phyloP scores from a whole-genome alignment of 129 eudicot species.

The Artemisia tridentata region DNA sequence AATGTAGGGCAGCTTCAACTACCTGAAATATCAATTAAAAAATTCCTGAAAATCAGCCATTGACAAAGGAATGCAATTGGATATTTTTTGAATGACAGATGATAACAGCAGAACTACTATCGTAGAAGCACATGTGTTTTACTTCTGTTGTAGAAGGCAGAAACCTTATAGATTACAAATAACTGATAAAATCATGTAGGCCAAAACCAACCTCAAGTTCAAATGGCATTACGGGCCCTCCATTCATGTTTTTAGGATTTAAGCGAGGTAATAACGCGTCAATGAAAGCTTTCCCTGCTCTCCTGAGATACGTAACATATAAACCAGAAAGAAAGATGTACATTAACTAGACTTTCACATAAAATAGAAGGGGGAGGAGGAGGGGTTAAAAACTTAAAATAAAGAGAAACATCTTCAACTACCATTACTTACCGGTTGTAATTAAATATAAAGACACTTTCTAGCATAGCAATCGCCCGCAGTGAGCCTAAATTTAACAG shows the following conservation, averaged over 20 bases:
- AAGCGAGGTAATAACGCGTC: conserved; percentile 88
- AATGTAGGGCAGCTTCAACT: conserved; percentile 95
- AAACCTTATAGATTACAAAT: not conserved
- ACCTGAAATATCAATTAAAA: conserved; percentile 48
- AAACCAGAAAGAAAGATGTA: conserved; percentile 19
- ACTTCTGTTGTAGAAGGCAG: no score
- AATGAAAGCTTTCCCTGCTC: conserved; percentile 94
- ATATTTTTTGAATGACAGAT: no score
- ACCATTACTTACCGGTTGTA: conserved; percentile 70
- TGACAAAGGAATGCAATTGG: no score
- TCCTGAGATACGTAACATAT: conserved; percentile 43
- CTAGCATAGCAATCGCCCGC: conserved; percentile 96
- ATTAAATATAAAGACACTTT: conserved; percentile 84
- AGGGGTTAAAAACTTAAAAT: not conserved
- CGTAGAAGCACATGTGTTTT: no score
- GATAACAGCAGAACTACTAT: no score
- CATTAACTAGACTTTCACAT: not conserved
- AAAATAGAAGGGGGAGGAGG: not conserved
- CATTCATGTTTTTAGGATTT: conserved; percentile 68
- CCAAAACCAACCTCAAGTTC: conserved; percentile 79
- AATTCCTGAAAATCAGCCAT: not conserved
- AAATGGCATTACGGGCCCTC: conserved; percentile 92
- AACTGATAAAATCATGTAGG: not conserved
- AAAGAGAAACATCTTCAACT: conserved; percentile 12
- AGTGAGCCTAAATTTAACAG: conserved; percentile 84